phyloP scores from a whole-genome alignment of 192 early-diverging fungal species.

The Coemansia sp. region DNA sequence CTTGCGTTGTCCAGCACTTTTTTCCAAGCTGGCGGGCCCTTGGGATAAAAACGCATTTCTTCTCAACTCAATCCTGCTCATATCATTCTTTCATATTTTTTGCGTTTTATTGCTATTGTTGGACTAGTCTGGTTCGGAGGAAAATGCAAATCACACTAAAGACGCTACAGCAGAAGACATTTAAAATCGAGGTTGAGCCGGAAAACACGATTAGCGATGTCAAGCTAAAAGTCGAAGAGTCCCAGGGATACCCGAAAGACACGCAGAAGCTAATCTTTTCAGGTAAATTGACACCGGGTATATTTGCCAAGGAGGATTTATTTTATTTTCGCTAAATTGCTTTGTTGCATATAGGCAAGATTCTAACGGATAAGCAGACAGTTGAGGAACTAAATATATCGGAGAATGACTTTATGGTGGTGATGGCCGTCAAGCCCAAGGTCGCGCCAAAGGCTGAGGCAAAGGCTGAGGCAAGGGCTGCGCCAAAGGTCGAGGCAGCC shows the following conservation, averaged over 20 bases:
- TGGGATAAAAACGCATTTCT: background rate
- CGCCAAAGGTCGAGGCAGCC: slow-evolving; percentile 16
- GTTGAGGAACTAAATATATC: slow-evolving; percentile 72
- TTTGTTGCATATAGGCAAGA: slow-evolving; percentile 59
- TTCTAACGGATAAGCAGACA: slow-evolving; percentile 74
- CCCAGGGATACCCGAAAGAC: slow-evolving; percentile 66
- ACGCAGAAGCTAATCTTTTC: slow-evolving; percentile 88
- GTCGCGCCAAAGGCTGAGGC: slow-evolving; percentile 24
- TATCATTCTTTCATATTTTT: background rate
- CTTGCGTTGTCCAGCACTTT: background rate
- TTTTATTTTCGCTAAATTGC: no score
- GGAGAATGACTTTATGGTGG: slow-evolving; percentile 93
- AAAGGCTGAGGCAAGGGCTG: slow-evolving; percentile 9
- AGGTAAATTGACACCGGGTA: background rate
- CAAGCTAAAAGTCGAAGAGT: slow-evolving; percentile 74
- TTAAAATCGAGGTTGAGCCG: slow-evolving; percentile 75
- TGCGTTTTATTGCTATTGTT: background rate
- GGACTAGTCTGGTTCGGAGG: background rate
- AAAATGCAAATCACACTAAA: slow-evolving; percentile 81
- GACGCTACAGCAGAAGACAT: slow-evolving; percentile 84
- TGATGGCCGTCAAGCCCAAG: slow-evolving; percentile 85
- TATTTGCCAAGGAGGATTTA: no score
- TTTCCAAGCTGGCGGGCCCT: background rate
- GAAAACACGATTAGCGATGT: slow-evolving; percentile 66
- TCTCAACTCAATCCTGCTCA: background rate